Evolutionary conservation across 352 stramenopile species (phyloP).

Genomic region (Phytophthora pini): DNA sequence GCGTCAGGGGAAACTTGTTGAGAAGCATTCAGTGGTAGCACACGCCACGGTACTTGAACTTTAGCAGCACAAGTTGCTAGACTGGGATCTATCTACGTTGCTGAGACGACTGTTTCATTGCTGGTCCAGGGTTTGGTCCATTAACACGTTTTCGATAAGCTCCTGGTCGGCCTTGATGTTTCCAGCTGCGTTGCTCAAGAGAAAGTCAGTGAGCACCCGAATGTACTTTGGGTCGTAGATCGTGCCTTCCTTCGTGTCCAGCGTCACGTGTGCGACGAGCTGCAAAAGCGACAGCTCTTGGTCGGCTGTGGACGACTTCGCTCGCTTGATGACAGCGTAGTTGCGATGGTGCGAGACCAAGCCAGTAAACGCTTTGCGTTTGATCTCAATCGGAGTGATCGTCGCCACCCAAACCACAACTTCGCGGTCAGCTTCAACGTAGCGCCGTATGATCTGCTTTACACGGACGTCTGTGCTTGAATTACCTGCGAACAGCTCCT

Average conservation of each 20-base stretch:
- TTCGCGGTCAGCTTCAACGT: constrained; percentile 33
- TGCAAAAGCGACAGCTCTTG: constrained; percentile 51
- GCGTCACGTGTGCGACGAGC: constrained; percentile 50
- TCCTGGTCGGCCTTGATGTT: constrained; percentile 52
- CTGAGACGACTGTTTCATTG: constrained; percentile 3
- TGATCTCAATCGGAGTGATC: constrained; percentile 29
- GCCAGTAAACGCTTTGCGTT: constrained; percentile 24
- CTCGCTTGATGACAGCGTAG: constrained; percentile 62
- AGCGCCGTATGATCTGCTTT: constrained; percentile 32
- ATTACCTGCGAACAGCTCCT: constrained; percentile 37
- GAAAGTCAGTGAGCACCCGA: constrained; percentile 50
- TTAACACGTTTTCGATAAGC: constrained; percentile 56
- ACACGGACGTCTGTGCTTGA: constrained; percentile 35
- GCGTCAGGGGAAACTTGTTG: too few species aligned
- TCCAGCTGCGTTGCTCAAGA: constrained; percentile 42
- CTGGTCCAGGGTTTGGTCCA: constrained; percentile 24
- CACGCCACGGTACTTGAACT: too few species aligned
- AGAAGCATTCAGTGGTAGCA: too few species aligned
- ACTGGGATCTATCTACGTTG: neutral
- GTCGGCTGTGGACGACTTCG: constrained; percentile 29
- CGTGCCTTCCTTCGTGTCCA: constrained; percentile 42
- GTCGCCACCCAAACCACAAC: constrained; percentile 36
- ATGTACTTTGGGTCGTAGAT: constrained; percentile 40
- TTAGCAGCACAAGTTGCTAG: too few species aligned
- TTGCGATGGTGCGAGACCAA: constrained; percentile 53